Percentiles rank a stretch among this genome's conserved stretches.
These are phyloP conservation scores for Avena atlantica DNA, from an alignment of 176 grass and related monocot genomes.

Conservation along the genomic window DNA sequence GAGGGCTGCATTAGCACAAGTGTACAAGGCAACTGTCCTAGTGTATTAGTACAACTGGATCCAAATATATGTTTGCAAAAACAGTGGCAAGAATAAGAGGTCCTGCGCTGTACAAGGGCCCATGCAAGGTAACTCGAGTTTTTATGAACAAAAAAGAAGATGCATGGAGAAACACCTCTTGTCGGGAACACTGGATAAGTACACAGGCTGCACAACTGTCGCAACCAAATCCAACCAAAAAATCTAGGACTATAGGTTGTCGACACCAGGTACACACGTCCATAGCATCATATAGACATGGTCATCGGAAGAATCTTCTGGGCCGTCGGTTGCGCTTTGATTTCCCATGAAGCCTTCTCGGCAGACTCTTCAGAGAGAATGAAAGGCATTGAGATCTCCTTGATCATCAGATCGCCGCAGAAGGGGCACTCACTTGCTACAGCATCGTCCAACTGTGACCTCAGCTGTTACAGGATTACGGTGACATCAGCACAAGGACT, in stretches of 20 bases:
- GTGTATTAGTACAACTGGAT: background rate
- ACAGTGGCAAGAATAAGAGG: background rate
- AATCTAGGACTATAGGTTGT: background rate
- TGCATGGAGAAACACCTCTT: background rate
- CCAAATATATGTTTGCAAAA: conserved; percentile 2
- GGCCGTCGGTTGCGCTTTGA: conserved; percentile 61
- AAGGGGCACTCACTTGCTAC: conserved; percentile 93
- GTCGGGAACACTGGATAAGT: background rate
- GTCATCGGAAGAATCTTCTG: conserved; percentile 92
- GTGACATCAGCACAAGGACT: conserved; percentile 22
- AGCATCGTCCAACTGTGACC: conserved; percentile 86
- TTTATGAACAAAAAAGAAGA: conserved; percentile 1
- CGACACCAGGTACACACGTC: background rate
- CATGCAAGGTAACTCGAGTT: background rate
- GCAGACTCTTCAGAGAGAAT: conserved; percentile 67
- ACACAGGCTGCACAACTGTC: background rate
- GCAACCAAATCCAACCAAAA: background rate
- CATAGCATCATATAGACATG: conserved; percentile 59
- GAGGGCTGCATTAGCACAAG: background rate
- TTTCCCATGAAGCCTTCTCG: conserved; percentile 86
- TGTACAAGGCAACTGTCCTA: background rate
- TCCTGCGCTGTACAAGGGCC: conserved; percentile 17
- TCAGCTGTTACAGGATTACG: conserved; percentile 55
- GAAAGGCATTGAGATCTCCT: conserved; percentile 84
- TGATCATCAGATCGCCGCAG: conserved; percentile 97